Conservation (phyloP, 2,329 filamentous ascomycete genomes). For the Cladophialophora carrionii region DNA sequence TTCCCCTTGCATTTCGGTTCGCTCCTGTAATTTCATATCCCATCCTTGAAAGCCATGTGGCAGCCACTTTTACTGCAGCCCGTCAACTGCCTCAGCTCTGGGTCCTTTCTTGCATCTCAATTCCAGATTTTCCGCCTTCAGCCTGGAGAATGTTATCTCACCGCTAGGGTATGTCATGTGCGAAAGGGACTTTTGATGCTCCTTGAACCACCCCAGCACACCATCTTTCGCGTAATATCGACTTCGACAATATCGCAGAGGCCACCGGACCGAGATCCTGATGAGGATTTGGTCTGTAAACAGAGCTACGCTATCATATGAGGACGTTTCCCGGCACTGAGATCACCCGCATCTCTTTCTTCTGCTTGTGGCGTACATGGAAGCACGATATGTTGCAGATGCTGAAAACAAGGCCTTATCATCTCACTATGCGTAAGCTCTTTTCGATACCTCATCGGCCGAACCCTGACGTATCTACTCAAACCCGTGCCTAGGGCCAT, state of each 20-base stretch:
- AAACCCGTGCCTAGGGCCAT: not conserved
- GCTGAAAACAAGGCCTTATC: not conserved
- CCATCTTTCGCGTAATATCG: conserved; percentile 3
- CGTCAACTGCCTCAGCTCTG: not conserved
- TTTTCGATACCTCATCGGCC: not conserved
- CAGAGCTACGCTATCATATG: not conserved
- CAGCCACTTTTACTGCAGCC: not conserved
- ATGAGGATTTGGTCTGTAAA: not conserved
- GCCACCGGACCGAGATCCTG: not conserved
- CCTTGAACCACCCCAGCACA: conserved; percentile 7
- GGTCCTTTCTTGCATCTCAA: not conserved
- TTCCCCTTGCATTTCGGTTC: not conserved
- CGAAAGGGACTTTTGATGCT: conserved; percentile 1
- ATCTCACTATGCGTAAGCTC: not conserved
- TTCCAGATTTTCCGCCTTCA: not conserved
- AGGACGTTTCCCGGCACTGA: conserved; percentile 7
- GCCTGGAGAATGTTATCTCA: not conserved
- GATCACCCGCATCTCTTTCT: too few species aligned
- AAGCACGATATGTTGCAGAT: conserved; percentile 4
- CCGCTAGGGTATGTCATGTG: conserved; percentile 6
- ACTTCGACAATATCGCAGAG: not conserved
- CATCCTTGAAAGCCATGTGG: conserved; percentile 15
- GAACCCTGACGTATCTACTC: not conserved
- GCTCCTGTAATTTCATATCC: conserved; percentile 1
- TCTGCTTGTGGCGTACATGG: not conserved